phyloP scores from a whole-genome alignment of 148 eudicot genomes.

The Chenopodium formosanum region DNA sequence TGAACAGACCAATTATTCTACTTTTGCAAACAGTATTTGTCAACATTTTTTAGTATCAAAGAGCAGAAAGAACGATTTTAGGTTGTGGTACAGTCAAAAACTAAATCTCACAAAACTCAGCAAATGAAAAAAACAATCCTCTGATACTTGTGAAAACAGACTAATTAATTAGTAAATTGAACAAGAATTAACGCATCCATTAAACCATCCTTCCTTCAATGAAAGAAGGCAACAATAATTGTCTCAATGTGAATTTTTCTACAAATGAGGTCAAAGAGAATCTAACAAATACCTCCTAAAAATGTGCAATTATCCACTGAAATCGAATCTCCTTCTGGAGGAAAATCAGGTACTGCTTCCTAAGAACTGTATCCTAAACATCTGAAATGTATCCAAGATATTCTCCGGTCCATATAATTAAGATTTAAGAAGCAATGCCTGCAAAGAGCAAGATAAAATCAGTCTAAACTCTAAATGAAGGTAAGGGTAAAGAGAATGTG shows the following conservation, averaged over 20 bases:
- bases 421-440: conserved; percentile 29
- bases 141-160: background rate
- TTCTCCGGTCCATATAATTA: conserved; percentile 14
- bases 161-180: conserved; percentile 17
- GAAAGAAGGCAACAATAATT: conserved; percentile 30
- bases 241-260: conserved; percentile 30
- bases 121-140: background rate
- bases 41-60: background rate
- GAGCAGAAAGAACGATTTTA: background rate
- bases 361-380: conserved; percentile 26
- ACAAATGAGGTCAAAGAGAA: conserved; percentile 26
- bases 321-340: conserved; percentile 1
- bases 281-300: conserved; percentile 28
- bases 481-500: too few species aligned
- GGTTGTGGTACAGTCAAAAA: background rate
- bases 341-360: conserved; percentile 20
- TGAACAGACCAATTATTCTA: background rate
- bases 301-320: conserved; percentile 19
- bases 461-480: conserved; percentile 1
- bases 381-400: conserved; percentile 11
- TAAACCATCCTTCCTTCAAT: conserved; percentile 25
- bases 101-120: background rate
- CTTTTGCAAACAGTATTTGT: background rate
- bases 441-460: conserved; percentile 15
- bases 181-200: conserved; percentile 12